These are phyloP conservation scores for Xylaria flabelliformis DNA, from an alignment of 495 filamentous ascomycete species.

Conservation along the genomic window DNA sequence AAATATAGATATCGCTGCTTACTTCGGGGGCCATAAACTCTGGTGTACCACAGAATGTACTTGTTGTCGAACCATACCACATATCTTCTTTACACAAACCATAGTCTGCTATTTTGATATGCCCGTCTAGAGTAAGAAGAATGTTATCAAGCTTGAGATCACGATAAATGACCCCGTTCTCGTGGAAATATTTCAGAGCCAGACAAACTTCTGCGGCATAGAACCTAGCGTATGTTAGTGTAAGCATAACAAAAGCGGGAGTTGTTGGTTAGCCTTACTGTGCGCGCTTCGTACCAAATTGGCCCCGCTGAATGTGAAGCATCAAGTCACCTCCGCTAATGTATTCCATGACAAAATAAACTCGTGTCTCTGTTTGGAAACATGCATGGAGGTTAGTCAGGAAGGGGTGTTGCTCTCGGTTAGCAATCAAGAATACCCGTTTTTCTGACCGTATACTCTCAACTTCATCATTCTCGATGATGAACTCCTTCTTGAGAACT, in stretches of 20 bases:
- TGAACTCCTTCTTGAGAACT: conserved; percentile 99
- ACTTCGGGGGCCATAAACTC: conserved; percentile 99
- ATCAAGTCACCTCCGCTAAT: conserved; percentile 99
- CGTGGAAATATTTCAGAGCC: conserved; percentile 98
- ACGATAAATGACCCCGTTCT: conserved; percentile 99
- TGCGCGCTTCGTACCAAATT: conserved; percentile 93
- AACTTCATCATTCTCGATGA: conserved; percentile 99
- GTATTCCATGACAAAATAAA: conserved; percentile 99
- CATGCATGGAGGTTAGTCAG: conserved; percentile 94
- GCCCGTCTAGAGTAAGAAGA: conserved; percentile 90
- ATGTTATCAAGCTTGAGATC: conserved; percentile 99
- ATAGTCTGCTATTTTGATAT: conserved; percentile 99
- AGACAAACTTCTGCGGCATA: conserved; percentile 98
- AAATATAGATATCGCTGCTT: conserved; percentile 38
- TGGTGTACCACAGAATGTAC: conserved; percentile 98
- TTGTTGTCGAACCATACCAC: conserved; percentile 97
- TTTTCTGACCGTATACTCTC: conserved; percentile 98
- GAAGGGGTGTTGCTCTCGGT: conserved; percentile 98
- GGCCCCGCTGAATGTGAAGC: conserved; percentile 96
- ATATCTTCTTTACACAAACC: conserved; percentile 99
- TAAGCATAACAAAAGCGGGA: conserved; percentile 13
- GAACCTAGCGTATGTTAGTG: conserved; percentile 64
- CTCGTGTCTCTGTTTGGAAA: conserved; percentile 98
- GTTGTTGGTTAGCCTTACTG: conserved; percentile 68
- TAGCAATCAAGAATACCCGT: conserved; percentile 94